phyloP scores from a whole-genome alignment of 1,139 yeast species.

The Taiozyma sp. region DNA sequence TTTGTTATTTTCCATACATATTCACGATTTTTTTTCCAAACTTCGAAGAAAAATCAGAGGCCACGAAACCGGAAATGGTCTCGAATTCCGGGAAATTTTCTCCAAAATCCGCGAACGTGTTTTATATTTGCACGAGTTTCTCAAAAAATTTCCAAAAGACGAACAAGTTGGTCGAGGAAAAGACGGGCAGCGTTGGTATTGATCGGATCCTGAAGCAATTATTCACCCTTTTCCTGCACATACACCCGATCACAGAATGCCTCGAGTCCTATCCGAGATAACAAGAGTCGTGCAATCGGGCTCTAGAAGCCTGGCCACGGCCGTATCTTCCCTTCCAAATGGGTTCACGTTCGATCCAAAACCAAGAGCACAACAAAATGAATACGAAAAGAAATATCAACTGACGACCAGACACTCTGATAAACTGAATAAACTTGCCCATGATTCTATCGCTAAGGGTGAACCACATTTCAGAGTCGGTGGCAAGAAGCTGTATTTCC shows the following conservation, averaged over 20 bases:
- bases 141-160: background rate
- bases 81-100: background rate
- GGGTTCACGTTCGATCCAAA: conserved; percentile 4
- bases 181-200: background rate
- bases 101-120: background rate
- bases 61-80: background rate
- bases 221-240: background rate
- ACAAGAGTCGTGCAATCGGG: conserved; percentile 12
- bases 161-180: background rate
- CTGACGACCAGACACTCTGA: conserved; percentile 22
- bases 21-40: background rate
- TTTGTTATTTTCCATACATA: background rate
- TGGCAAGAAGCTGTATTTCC: conserved; percentile 65
- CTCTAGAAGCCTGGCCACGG: conserved; percentile 18
- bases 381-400: conserved; percentile 16
- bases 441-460: conserved; percentile 44
- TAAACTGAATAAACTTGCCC: conserved; percentile 19
- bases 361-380: conserved; percentile 10
- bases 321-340: conserved; percentile 4
- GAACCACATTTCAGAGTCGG: conserved; percentile 82
- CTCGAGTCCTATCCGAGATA: conserved; percentile 14
- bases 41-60: background rate
- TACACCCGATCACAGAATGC: conserved; percentile 8
- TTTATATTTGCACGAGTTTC: background rate
- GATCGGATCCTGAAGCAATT: background rate